Conservation (phyloP, 2,329 filamentous ascomycete genomes). For the Coccinonectria pachysandricola region DNA sequence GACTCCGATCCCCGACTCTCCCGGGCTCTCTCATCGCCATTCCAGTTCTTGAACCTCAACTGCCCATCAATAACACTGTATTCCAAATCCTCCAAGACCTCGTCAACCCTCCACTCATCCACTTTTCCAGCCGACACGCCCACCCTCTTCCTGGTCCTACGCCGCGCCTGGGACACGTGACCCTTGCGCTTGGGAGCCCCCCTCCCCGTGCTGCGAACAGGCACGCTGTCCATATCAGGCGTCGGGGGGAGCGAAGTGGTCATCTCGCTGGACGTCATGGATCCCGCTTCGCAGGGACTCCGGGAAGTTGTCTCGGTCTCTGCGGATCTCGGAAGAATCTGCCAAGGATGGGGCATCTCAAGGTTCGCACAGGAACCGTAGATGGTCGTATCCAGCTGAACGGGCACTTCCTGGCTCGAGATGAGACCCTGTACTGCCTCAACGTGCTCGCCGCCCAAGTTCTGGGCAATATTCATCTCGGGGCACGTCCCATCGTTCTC, state of each 20-base stretch:
- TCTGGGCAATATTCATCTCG: conserved; percentile 6
- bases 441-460: conserved; percentile 4
- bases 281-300: neutral
- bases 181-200: conserved; percentile 5
- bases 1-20: no score
- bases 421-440: no score
- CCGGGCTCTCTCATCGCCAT: no score
- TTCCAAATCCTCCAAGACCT: neutral
- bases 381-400: no score
- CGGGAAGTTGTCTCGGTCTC: neutral
- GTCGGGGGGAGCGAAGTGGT: conserved; percentile 6
- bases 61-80: neutral
- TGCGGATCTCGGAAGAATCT: neutral
- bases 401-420: no score
- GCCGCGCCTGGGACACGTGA: no score
- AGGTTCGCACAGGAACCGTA: no score
- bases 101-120: neutral
- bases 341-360: no score
- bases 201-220: conserved; percentile 9
- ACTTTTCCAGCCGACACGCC: neutral
- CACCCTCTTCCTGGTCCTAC: no score
- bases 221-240: conserved; percentile 3
- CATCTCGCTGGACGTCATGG: neutral
- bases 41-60: neutral
- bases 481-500: neutral